Evolutionary conservation across 352 stramenopile genomes (phyloP), one percentile per base, ranked within the genome.

Genomic region (Phytophthora kernoviae): DNA sequence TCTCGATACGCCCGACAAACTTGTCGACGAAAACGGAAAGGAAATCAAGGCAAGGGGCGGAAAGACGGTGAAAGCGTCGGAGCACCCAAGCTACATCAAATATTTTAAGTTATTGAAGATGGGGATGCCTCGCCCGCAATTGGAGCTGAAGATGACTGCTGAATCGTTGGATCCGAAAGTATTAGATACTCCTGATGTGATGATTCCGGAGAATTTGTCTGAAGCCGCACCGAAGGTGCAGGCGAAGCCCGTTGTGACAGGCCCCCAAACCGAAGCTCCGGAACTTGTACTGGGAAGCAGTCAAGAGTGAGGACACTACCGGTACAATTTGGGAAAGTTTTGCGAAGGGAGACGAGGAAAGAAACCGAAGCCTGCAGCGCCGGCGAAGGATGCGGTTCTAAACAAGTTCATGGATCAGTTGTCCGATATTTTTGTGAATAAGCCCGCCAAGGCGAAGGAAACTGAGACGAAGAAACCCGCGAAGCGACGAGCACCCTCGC

Each of bases 61-160:
- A 11, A 70, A 74, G 39, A 72, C 62, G 39, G 65, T 87, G 26
- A 87, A 84, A 45, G 78, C 64, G 37, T 81, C 60, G 7, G 81
- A 98, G 52, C 91, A 98, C 57, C 90, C 90, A 14, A 81, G 73
- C 45, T 98, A 97, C 60, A 65, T 62, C 47, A 98, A 98, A 70
- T 98, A 98, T 80, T 98, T 98, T 77, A 98, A 98, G 69, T 95
- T 99, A 86, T 71, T 94, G 37, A 98, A 97, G 66, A 93, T 98
- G 71, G 94, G 93, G 5, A 94, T 99, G 83, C 96, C 96, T 7
- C 81, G 89, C 44, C 82, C 87, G 18, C 93, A 96, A 34, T 76
- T 98, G 8, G 92, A 98, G 51, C 68, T 98, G 65, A 97, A 96
- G 32, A 97, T 98, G 90, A 81, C 45, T 7, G 82, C 89, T 10